A percentile compares a stretch with the other conserved stretches of the same genome.
Evolutionary conservation across 139 green algal species (phyloP).

Genomic region (Pleodorina starrii): DNA sequence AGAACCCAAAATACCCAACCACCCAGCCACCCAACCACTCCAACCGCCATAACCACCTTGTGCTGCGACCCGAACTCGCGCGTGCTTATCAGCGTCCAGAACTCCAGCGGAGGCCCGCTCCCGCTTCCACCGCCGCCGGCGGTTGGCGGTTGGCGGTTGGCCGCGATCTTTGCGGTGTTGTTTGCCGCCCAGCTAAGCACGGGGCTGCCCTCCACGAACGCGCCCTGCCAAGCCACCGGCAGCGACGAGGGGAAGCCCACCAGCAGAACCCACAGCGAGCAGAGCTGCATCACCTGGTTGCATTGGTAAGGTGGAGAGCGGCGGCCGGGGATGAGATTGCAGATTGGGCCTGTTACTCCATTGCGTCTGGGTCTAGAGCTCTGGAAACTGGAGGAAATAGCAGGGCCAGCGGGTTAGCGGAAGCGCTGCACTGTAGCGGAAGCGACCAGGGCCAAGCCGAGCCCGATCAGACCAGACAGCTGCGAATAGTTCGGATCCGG

Average conservation of each 20-base stretch:
- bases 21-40: neutral
- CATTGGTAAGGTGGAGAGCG: neutral
- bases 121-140: neutral
- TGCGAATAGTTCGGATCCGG: too few relatives aligned
- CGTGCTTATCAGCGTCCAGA: slow-evolving; percentile 21
- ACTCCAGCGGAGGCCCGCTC: neutral
- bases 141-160: neutral
- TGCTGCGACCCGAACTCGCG: slow-evolving; percentile 26
- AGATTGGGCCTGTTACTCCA: too few relatives aligned
- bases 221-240: neutral
- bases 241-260: neutral
- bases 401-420: too few relatives aligned
- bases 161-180: neutral
- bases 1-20: neutral
- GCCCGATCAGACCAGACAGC: too few relatives aligned
- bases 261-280: neutral
- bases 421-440: too few relatives aligned
- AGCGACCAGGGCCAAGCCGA: too few relatives aligned
- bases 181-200: neutral
- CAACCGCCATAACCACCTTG: slow-evolving; percentile 12
- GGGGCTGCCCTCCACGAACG: neutral
- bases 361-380: too few relatives aligned
- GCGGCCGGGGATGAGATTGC: neutral
- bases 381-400: too few relatives aligned
- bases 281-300: slow-evolving; percentile 9